These are phyloP conservation scores for Quillaja saponaria DNA, from an alignment of 306 rosid species.

Conservation along the genomic window DNA sequence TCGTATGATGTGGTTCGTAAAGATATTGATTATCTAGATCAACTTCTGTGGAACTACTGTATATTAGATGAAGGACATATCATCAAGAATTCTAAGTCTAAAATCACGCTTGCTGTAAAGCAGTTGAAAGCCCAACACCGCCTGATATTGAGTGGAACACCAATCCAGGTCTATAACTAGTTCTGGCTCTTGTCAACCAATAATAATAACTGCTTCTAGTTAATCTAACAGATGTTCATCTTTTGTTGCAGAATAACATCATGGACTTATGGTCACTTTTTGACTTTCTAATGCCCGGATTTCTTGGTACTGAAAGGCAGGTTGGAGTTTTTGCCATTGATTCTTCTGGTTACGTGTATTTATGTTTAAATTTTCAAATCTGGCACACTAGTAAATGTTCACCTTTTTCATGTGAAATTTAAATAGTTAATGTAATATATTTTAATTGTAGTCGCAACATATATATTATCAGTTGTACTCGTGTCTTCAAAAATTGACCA, in stretches of 20 bases:
- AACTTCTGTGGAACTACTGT: constrained; percentile 81
- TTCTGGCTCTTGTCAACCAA: constrained; percentile 20
- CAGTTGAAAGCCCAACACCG: constrained; percentile 95
- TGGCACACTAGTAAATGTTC: too few relatives aligned
- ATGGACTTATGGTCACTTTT: constrained; percentile 99
- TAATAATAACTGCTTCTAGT: neutral
- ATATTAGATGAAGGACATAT: constrained; percentile 96
- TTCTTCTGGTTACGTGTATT: too few relatives aligned
- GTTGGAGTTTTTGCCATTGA: too few relatives aligned
- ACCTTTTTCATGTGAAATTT: too few relatives aligned
- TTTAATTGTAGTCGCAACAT: too few relatives aligned
- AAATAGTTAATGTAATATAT: too few relatives aligned
- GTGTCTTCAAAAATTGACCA: too few relatives aligned
- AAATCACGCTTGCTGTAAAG: constrained; percentile 85
- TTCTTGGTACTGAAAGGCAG: constrained; percentile 99
- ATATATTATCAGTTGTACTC: too few relatives aligned
- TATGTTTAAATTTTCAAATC: too few relatives aligned
- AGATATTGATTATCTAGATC: constrained; percentile 78
- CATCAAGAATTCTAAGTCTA: constrained; percentile 91
- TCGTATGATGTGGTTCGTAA: constrained; percentile 94
- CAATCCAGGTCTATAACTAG: constrained; percentile 78
- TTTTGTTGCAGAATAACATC: constrained; percentile 81
- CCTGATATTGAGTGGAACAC: constrained; percentile 94
- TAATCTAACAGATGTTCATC: constrained; percentile 30
- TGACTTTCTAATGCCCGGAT: constrained; percentile 98